A percentile compares a stretch with the other conserved stretches of the same genome.
phyloP scores from a whole-genome alignment of 2,329 filamentous ascomycete genomes.

The Talaromyces sp. region DNA sequence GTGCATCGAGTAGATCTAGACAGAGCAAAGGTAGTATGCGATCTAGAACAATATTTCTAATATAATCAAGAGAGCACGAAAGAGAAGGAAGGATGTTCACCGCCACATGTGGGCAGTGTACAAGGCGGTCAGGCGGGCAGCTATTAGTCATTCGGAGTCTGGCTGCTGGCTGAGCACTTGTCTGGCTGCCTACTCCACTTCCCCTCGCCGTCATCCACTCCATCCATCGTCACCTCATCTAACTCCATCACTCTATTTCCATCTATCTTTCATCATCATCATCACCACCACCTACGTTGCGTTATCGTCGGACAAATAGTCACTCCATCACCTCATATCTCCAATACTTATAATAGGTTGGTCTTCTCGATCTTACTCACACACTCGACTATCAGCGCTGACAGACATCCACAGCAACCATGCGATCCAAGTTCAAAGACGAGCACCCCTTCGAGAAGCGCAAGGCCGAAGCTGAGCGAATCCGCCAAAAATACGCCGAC shows the following conservation, averaged over 20 bases:
- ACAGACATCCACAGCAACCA: slow-evolving; percentile 47
- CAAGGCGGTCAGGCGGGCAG: slow-evolving; percentile 11
- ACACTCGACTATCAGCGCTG: not conserved
- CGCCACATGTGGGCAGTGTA: not conserved
- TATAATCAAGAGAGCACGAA: not conserved
- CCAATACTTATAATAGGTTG: not conserved
- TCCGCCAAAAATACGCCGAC: slow-evolving; percentile 97
- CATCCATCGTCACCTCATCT: slow-evolving; percentile 28
- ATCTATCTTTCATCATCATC: slow-evolving; percentile 1
- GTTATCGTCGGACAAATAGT: not conserved
- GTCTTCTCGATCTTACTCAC: not conserved
- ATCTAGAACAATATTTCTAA: not conserved
- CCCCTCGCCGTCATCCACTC: slow-evolving; percentile 9
- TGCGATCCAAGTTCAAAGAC: slow-evolving; percentile 99
- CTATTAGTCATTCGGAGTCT: not conserved
- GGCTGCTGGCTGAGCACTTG: slow-evolving; percentile 8
- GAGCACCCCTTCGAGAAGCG: slow-evolving; percentile 99
- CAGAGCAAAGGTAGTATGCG: not conserved
- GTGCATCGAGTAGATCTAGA: not conserved
- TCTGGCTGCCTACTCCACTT: slow-evolving; percentile 16
- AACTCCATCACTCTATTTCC: slow-evolving; percentile 21
- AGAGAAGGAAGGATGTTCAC: not conserved
- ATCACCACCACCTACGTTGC: not conserved
- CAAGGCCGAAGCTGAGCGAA: slow-evolving; percentile 99
- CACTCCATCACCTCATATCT: not conserved